phyloP scores from a whole-genome alignment of 768 basidiomycete genomes.

The Podaxis mareebaensis region DNA sequence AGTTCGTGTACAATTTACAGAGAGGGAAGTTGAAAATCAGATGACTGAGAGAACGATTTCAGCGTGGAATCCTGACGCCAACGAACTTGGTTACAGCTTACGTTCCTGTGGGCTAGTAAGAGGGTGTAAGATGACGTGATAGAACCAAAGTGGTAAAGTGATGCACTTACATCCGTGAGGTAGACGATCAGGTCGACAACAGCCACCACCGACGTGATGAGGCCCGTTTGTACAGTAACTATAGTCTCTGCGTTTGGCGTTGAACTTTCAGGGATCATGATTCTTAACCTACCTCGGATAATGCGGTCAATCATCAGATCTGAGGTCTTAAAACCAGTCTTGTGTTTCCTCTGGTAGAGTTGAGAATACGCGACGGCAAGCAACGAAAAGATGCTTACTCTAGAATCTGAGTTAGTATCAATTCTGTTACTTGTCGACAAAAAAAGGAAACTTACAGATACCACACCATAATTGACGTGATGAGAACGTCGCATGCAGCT shows the following conservation, averaged over 20 bases:
- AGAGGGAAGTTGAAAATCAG: constrained; percentile 39
- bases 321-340: constrained; percentile 23
- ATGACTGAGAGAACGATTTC: constrained; percentile 27
- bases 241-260: background rate
- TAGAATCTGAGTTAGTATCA: background rate
- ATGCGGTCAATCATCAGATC: constrained; percentile 26
- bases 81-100: constrained; percentile 1
- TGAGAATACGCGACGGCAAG: background rate
- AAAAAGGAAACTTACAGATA: constrained; percentile 16
- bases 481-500: constrained; percentile 17
- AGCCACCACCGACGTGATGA: constrained; percentile 24
- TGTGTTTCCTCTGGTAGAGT: constrained; percentile 20
- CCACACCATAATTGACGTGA: constrained; percentile 21
- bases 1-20: constrained; percentile 42
- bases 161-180: constrained; percentile 23
- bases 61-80: too few species aligned
- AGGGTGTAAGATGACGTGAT: background rate
- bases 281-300: constrained; percentile 21
- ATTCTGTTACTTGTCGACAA: background rate
- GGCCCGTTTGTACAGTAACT: constrained; percentile 27
- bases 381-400: background rate
- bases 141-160: background rate
- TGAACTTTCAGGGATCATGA: background rate
- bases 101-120: constrained; percentile 18
- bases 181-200: constrained; percentile 22